Evolutionary conservation across 2,329 filamentous ascomycete genomes (phyloP).

Genomic region (Rhynchosporium secalis): DNA sequence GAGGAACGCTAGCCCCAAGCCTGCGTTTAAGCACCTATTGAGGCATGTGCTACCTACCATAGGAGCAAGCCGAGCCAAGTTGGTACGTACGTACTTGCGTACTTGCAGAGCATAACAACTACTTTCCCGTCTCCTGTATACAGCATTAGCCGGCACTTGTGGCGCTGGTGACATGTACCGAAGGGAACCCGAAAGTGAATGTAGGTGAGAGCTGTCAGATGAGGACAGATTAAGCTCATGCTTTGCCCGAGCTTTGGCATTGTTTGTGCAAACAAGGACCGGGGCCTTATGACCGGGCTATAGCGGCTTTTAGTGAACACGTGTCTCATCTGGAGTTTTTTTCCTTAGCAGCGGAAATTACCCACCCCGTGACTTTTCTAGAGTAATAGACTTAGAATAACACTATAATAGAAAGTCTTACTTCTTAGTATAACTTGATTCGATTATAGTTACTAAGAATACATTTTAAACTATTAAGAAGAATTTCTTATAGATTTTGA

Average conservation of each 20-base stretch:
- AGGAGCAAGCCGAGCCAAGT: slow-evolving; percentile 2
- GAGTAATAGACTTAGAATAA: too few relatives aligned
- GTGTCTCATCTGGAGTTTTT: too few relatives aligned
- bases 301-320: too few relatives aligned
- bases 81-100: background rate
- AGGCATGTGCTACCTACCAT: slow-evolving; percentile 25
- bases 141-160: slow-evolving; percentile 9
- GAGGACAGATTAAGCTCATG: slow-evolving; percentile 15
- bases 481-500: too few relatives aligned
- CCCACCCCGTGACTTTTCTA: too few relatives aligned
- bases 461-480: too few relatives aligned
- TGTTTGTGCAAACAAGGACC: slow-evolving; percentile 8
- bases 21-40: slow-evolving; percentile 18
- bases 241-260: slow-evolving; percentile 13
- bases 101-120: slow-evolving; percentile 7
- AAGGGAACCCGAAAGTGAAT: background rate
- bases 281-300: background rate
- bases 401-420: too few relatives aligned
- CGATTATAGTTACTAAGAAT: too few relatives aligned
- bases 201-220: background rate
- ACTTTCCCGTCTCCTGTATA: slow-evolving; percentile 5
- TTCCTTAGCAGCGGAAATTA: too few relatives aligned
- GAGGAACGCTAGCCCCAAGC: slow-evolving; percentile 26
- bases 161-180: slow-evolving; percentile 6
- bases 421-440: too few relatives aligned